A percentile compares a stretch with the other conserved stretches of the same genome.
phyloP scores from a whole-genome alignment of 2,329 filamentous ascomycete genomes.

The Paecilomyces niveus region DNA sequence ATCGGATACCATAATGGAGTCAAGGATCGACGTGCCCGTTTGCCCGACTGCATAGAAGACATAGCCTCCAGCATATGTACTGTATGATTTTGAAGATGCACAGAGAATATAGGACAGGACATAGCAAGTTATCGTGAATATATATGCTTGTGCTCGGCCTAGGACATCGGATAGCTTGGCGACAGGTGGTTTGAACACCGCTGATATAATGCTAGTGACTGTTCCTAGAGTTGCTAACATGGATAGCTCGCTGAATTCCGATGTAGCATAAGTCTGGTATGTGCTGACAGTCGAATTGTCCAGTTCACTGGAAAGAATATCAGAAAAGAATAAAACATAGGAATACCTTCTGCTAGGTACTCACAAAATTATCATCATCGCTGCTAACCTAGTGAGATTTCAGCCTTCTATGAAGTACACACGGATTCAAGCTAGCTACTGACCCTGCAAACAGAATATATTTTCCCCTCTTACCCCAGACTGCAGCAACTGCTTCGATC shows the following conservation, averaged over 20 bases:
- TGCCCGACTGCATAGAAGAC: constrained; percentile 31
- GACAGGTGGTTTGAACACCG: constrained; percentile 34
- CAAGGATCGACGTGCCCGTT: constrained; percentile 34
- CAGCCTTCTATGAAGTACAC: neutral
- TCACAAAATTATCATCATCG: constrained; percentile 26
- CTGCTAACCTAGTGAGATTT: constrained; percentile 13
- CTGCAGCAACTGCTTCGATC: constrained; percentile 20
- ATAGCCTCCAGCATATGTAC: constrained; percentile 30
- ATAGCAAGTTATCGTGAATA: constrained; percentile 26
- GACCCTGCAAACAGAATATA: constrained; percentile 22
- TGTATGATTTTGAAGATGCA: constrained; percentile 28
- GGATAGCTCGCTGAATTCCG: constrained; percentile 30
- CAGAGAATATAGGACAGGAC: constrained; percentile 33
- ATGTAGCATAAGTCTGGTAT: constrained; percentile 37
- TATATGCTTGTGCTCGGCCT: constrained; percentile 33
- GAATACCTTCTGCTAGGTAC: neutral
- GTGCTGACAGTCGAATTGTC: constrained; percentile 31
- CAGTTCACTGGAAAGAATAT: constrained; percentile 19
- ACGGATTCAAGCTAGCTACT: neutral
- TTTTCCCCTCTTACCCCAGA: constrained; percentile 22
- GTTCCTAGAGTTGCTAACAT: constrained; percentile 29
- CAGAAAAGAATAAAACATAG: neutral
- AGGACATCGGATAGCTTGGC: constrained; percentile 39
- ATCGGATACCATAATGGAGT: constrained; percentile 37
- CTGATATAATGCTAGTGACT: constrained; percentile 31